These are phyloP conservation scores for Dioszegia hungarica DNA, from an alignment of 768 basidiomycete genomes.

Conservation along the genomic window DNA sequence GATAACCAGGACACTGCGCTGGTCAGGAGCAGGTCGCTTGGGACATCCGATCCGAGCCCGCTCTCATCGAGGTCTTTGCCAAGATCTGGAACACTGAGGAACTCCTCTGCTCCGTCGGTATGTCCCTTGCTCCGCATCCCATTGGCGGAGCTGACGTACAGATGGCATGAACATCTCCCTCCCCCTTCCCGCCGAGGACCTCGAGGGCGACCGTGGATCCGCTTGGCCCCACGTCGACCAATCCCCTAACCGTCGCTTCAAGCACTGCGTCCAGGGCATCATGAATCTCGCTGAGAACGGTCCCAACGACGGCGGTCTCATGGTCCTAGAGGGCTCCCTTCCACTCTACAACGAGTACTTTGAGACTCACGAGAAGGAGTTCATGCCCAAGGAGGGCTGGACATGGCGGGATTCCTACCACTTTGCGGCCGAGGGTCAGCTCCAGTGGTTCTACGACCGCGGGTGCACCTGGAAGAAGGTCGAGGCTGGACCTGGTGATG, in stretches of 20 bases:
- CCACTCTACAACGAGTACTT: constrained; percentile 46
- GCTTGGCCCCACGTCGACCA: constrained; percentile 47
- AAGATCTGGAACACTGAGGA: constrained; percentile 47
- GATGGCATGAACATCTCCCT: constrained; percentile 39
- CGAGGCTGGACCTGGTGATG: constrained; percentile 43
- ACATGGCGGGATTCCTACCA: constrained; percentile 23
- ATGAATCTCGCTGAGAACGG: constrained; percentile 45
- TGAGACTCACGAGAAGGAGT: constrained; percentile 35
- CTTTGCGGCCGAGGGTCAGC: constrained; percentile 18
- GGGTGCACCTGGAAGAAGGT: constrained; percentile 49
- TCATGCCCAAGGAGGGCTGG: constrained; percentile 26
- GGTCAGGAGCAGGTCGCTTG: constrained; percentile 45
- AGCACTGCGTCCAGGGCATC: constrained; percentile 40
- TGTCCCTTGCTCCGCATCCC: constrained; percentile 6
- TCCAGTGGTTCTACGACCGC: constrained; percentile 49
- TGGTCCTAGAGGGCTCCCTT: constrained; percentile 48
- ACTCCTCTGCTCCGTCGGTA: constrained; percentile 38
- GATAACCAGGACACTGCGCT: constrained; percentile 25
- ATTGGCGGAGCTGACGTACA: not conserved
- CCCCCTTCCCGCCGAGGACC: constrained; percentile 30
- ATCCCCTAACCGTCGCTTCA: constrained; percentile 28
- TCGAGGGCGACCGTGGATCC: constrained; percentile 22
- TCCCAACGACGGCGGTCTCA: constrained; percentile 49
- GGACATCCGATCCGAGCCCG: constrained; percentile 43
- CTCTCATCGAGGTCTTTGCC: constrained; percentile 39